These are phyloP conservation scores for Tolypocladium pustulatum DNA, from an alignment of 2,329 filamentous ascomycete species.

Conservation along the genomic window DNA sequence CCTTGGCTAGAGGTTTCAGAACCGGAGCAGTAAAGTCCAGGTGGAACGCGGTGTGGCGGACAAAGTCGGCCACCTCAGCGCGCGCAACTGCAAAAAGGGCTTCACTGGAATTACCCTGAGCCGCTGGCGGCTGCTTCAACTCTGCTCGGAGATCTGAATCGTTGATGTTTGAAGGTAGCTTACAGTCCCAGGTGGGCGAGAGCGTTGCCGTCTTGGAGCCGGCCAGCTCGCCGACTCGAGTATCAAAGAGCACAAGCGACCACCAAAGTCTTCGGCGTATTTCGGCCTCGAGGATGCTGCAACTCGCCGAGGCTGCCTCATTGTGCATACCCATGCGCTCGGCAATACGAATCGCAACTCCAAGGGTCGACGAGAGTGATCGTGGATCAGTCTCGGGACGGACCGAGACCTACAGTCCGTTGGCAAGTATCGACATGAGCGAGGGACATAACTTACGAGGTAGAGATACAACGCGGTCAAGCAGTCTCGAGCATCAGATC, in stretches of 20 bases:
- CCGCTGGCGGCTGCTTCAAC: conserved; percentile 21
- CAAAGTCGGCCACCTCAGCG: conserved; percentile 26
- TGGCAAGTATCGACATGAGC: neutral
- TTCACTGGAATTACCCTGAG: conserved; percentile 24
- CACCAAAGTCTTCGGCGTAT: conserved; percentile 54
- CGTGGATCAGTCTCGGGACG: conserved; percentile 31
- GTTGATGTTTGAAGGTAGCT: conserved; percentile 30
- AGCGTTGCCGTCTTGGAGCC: conserved; percentile 21
- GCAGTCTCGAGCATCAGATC: conserved; percentile 37
- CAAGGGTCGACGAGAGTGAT: conserved; percentile 41
- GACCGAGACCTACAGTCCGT: conserved; percentile 15
- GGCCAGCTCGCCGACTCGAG: conserved; percentile 41
- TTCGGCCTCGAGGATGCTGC: conserved; percentile 39
- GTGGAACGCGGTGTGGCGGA: conserved; percentile 21
- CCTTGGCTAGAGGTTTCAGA: conserved; percentile 15
- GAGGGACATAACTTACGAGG: conserved; percentile 27
- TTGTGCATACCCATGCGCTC: conserved; percentile 43
- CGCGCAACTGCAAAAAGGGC: conserved; percentile 30
- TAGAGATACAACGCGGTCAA: conserved; percentile 48
- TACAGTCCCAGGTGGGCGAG: conserved; percentile 29
- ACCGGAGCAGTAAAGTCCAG: conserved; percentile 23
- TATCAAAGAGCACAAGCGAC: conserved; percentile 46
- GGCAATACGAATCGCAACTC: conserved; percentile 45
- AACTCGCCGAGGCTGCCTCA: conserved; percentile 25
- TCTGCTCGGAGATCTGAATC: conserved; percentile 34